Conservation (phyloP, 805 yeast species). For the Suhomyces sp. region DNA sequence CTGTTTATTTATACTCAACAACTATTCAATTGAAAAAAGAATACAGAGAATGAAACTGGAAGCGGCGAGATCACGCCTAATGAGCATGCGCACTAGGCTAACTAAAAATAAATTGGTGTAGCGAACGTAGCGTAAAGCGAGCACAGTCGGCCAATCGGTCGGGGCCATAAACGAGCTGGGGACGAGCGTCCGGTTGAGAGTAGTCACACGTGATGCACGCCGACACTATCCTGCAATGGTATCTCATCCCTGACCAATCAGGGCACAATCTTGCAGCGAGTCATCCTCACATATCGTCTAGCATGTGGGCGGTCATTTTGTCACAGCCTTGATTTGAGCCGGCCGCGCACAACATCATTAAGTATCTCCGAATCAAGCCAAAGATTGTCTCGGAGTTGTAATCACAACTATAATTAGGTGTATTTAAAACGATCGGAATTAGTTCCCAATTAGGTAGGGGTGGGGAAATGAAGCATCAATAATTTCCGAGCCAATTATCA, state of each 20-base stretch:
- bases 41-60: neutral
- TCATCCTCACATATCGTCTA: neutral
- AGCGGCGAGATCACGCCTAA: neutral
- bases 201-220: neutral
- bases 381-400: neutral
- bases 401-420: neutral
- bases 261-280: neutral
- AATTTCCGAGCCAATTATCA: neutral
- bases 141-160: neutral
- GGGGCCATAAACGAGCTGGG: neutral
- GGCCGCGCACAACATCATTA: neutral
- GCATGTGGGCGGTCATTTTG: neutral
- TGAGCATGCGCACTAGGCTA: neutral
- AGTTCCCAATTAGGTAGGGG: neutral
- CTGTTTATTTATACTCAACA: slow-evolving; percentile 1
- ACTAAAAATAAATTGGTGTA: neutral
- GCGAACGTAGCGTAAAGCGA: neutral
- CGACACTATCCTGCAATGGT: neutral
- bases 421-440: neutral
- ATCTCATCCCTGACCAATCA: neutral
- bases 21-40: neutral
- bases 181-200: too few relatives aligned
- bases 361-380: neutral
- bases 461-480: neutral
- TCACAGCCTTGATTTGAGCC: neutral